Conservation (phyloP, 2,329 filamentous ascomycete species). For the Thielaviopsis populi region DNA sequence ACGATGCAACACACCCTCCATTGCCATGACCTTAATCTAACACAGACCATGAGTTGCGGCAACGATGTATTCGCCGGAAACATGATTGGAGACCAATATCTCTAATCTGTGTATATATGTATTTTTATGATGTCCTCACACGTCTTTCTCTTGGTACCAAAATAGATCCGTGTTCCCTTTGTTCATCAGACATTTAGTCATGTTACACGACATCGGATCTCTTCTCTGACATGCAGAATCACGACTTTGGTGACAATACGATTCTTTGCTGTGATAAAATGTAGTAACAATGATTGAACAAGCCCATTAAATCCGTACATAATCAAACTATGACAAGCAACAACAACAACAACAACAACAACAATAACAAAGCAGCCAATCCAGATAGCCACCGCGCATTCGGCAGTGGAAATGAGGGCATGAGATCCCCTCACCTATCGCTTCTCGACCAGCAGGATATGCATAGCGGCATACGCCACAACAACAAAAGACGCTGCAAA, state of each 20-base stretch:
- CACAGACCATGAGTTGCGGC: background rate
- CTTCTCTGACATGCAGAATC: no score
- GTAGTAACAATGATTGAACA: no score
- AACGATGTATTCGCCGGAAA: background rate
- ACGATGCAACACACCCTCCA: slow-evolving; percentile 16
- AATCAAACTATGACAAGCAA: background rate
- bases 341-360: no score
- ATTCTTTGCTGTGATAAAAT: no score
- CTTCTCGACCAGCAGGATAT: slow-evolving; percentile 82
- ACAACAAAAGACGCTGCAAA: slow-evolving; percentile 75
- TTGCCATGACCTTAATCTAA: background rate
- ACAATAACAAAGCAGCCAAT: background rate
- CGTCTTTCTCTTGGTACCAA: background rate
- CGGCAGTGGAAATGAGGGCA: background rate
- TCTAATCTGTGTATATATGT: slow-evolving; percentile 12
- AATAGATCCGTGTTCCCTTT: background rate
- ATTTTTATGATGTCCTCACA: background rate
- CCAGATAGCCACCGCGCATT: background rate
- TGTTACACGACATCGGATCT: no score
- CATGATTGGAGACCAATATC: background rate
- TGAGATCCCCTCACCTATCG: slow-evolving; percentile 20
- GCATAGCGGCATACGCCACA: slow-evolving; percentile 83
- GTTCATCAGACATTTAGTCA: background rate
- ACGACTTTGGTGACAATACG: no score
- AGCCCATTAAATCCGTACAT: no score